A percentile compares a stretch with the other conserved stretches of the same genome.
Evolutionary conservation across 2,329 filamentous ascomycete species (phyloP).

Genomic region (Stemphylium vesicarium): DNA sequence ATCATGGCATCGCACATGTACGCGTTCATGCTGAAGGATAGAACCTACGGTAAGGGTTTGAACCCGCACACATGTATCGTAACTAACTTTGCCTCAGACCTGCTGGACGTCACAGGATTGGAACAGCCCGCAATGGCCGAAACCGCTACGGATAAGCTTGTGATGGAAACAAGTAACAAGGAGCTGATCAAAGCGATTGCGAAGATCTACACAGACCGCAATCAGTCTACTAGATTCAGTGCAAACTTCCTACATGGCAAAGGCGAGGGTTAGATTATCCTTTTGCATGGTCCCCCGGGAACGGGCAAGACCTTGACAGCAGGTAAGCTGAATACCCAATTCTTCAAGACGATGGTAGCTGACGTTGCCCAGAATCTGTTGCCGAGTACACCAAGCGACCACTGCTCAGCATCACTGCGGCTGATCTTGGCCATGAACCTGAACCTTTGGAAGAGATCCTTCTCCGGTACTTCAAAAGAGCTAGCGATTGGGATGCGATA

Average conservation of each 20-base stretch:
- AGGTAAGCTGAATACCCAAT: background rate
- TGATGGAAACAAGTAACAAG: background rate
- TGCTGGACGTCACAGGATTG: background rate
- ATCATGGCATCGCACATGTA: background rate
- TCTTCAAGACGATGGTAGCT: background rate
- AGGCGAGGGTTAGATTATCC: slow-evolving; percentile 32
- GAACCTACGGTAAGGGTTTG: background rate
- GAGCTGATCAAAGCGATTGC: background rate
- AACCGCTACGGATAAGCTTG: background rate
- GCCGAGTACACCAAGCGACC: background rate
- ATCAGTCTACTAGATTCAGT: background rate
- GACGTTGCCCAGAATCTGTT: background rate
- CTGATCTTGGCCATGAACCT: background rate
- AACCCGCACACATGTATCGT: background rate
- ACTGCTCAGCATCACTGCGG: background rate
- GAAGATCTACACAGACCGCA: background rate
- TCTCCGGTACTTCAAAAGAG: background rate
- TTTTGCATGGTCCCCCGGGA: slow-evolving; percentile 28
- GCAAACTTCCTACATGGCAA: slow-evolving; percentile 56
- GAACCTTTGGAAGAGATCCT: background rate
- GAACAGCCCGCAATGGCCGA: background rate
- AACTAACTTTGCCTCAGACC: background rate
- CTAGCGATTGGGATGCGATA: background rate
- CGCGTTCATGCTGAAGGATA: background rate
- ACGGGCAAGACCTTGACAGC: slow-evolving; percentile 29